phyloP scores from a whole-genome alignment of 1,284 basidiomycete genomes.

The Peniophora sp. region DNA sequence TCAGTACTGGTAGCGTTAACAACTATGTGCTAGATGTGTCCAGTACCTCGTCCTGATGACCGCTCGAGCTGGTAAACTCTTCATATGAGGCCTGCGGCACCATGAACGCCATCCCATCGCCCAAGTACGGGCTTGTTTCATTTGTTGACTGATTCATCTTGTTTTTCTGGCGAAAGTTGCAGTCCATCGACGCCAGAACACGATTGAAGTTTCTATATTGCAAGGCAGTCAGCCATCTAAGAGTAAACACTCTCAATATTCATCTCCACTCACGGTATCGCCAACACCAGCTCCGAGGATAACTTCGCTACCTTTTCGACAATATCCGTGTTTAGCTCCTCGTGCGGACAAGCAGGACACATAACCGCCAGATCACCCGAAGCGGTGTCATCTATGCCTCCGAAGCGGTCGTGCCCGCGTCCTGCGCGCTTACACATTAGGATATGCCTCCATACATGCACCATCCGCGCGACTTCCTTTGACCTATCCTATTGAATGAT shows the following conservation, averaged over 20 bases:
- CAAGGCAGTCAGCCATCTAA: too few species aligned
- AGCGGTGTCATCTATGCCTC: background rate
- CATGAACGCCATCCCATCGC: background rate
- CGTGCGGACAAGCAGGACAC: background rate
- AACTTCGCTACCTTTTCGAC: background rate
- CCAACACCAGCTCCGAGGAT: background rate
- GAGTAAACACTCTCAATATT: too few species aligned
- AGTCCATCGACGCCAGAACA: background rate
- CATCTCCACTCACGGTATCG: background rate
- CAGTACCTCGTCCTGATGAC: background rate
- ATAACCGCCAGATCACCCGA: background rate
- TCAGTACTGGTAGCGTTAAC: background rate
- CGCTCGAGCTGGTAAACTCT: background rate
- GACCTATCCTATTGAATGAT: background rate
- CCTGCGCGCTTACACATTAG: background rate
- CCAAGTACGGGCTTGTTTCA: background rate
- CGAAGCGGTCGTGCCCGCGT: background rate
- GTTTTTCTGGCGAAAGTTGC: background rate
- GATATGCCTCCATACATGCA: background rate
- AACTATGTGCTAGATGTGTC: background rate
- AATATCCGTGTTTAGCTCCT: background rate
- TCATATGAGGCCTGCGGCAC: background rate
- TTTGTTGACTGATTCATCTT: background rate
- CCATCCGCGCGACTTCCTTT: background rate
- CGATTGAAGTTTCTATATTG: too few species aligned